A percentile compares a stretch with the other conserved stretches of the same genome.
Evolutionary conservation across 73 alveolate species (phyloP).

Genomic region (Durusdinium trenchii): DNA sequence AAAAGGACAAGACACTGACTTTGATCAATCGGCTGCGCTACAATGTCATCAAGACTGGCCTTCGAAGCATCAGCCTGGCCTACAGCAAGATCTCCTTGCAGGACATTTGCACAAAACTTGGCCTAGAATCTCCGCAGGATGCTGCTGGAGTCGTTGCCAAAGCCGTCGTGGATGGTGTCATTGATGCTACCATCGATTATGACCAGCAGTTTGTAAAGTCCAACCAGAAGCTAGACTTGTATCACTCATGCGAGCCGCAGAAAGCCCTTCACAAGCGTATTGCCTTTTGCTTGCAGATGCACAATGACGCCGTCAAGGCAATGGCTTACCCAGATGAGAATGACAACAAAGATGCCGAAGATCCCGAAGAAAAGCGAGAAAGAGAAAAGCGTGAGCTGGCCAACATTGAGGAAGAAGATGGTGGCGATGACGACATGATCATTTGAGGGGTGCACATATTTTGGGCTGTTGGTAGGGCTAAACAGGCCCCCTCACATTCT

Average conservation of each 20-base stretch:
- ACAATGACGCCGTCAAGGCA: constrained; percentile 98
- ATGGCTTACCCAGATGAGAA: constrained; percentile 98
- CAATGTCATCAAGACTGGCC: constrained; percentile 98
- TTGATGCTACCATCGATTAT: constrained; percentile 98
- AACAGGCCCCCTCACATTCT: too few relatives aligned
- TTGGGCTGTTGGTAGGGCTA: too few relatives aligned
- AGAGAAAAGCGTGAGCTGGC: constrained; percentile 91
- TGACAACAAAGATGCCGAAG: constrained; percentile 96
- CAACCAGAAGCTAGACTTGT: constrained; percentile 97
- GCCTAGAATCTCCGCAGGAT: constrained; percentile 96
- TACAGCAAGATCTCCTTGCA: constrained; percentile 98
- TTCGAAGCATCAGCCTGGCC: constrained; percentile 98
- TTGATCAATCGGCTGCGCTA: constrained; percentile 98
- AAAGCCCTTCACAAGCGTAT: constrained; percentile 98
- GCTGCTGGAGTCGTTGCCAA: constrained; percentile 98
- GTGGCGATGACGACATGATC: constrained; percentile 83
- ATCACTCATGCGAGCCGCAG: constrained; percentile 98
- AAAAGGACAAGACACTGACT: constrained; percentile 97
- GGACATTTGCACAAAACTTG: constrained; percentile 98
- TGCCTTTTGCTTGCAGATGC: constrained; percentile 98
- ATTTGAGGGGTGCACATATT: constrained; percentile 47
- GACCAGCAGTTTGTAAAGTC: constrained; percentile 98
- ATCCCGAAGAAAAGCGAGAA: constrained; percentile 87
- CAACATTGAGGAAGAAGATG: constrained; percentile 88
- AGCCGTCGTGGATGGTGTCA: constrained; percentile 99